Conservation (phyloP, 2,329 filamentous ascomycete genomes). For the Penicillium sp. region DNA sequence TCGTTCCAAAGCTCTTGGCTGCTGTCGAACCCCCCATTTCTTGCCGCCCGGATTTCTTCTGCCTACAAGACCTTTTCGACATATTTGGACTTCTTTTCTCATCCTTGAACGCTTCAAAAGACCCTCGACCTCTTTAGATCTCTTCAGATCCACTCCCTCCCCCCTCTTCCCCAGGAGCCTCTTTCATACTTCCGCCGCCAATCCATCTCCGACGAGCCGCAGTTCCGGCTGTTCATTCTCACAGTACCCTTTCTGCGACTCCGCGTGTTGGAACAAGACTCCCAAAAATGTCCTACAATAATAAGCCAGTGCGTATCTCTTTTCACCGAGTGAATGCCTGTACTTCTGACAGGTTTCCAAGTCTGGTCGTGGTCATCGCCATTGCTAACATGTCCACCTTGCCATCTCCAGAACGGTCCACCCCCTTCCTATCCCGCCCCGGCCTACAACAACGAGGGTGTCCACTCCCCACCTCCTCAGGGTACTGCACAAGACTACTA, state of each 20-base stretch:
- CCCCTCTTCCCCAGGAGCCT: neutral
- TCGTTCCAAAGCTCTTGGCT: neutral
- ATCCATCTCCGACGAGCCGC: too few species aligned
- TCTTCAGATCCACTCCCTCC: neutral
- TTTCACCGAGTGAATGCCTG: neutral
- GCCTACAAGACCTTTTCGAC: neutral
- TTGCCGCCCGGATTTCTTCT: neutral
- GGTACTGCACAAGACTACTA: constrained; percentile 33
- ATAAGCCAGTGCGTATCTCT: constrained; percentile 22
- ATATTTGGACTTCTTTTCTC: neutral
- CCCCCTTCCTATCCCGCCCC: constrained; percentile 36
- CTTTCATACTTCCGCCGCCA: too few species aligned
- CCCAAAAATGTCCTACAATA: constrained; percentile 28
- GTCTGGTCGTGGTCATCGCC: neutral
- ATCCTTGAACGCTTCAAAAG: neutral
- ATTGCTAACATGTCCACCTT: neutral
- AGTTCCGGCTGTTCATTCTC: constrained; percentile 3
- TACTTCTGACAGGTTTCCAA: too few species aligned
- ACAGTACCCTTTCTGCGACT: neutral
- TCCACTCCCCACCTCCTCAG: constrained; percentile 24
- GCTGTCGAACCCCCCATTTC: neutral
- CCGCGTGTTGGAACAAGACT: constrained; percentile 2
- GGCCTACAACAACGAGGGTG: constrained; percentile 28
- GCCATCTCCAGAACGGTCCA: constrained; percentile 23
- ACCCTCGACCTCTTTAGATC: neutral